These are phyloP conservation scores for Solanum clarkiae DNA, from an alignment of 257 asterid species.

Conservation along the genomic window DNA sequence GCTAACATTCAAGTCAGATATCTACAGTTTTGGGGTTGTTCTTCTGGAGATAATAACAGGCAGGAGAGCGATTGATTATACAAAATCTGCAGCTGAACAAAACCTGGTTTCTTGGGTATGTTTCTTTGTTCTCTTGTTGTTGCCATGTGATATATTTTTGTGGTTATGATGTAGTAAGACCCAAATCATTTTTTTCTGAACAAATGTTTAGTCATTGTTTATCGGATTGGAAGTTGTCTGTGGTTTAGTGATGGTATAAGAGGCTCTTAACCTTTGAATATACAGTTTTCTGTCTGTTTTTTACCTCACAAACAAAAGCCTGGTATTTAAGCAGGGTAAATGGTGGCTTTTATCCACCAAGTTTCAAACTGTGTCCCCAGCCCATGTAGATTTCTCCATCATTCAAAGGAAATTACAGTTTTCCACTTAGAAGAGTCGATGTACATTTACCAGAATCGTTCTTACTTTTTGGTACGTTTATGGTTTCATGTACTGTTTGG, in stretches of 20 bases:
- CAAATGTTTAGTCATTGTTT: not conserved
- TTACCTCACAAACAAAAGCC: not conserved
- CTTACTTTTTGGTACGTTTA: not conserved
- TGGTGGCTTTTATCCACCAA: not conserved
- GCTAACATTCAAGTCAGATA: conserved; percentile 69
- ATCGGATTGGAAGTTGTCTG: not conserved
- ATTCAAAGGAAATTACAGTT: not conserved
- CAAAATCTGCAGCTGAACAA: conserved; percentile 24
- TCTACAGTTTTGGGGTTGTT: conserved; percentile 80
- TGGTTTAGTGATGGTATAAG: not conserved
- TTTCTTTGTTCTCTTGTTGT: not conserved
- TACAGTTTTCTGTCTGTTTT: not conserved
- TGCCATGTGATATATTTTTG: not conserved
- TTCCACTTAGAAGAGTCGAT: not conserved
- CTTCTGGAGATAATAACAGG: conserved; percentile 78
- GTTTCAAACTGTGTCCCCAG: not conserved
- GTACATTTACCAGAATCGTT: not conserved
- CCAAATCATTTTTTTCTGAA: not conserved
- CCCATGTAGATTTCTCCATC: not conserved
- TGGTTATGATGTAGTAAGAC: no score
- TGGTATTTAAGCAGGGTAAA: not conserved
- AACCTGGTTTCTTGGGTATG: conserved; percentile 67
- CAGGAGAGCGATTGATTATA: conserved; percentile 54
- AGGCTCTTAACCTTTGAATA: not conserved
- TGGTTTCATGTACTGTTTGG: not conserved